phyloP scores from a whole-genome alignment of 106 monocot species.

The Acorus gramineus region DNA sequence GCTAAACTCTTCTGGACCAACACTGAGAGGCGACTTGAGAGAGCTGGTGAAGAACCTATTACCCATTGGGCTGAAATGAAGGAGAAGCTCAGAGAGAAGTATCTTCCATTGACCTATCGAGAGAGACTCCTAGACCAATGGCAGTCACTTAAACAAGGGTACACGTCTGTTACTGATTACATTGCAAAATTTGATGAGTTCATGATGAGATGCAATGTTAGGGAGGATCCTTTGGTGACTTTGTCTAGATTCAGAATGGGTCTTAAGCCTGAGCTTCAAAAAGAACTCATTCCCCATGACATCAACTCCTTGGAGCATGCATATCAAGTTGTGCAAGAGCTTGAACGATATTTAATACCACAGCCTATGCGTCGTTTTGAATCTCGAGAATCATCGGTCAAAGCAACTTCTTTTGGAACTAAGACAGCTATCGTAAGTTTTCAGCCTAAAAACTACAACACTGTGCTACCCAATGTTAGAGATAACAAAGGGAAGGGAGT shows the following conservation, averaged over 20 bases:
- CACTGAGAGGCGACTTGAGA: no score
- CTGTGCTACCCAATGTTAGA: neutral
- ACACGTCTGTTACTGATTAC: neutral
- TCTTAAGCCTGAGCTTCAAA: neutral
- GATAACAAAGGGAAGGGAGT: neutral
- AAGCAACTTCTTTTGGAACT: neutral
- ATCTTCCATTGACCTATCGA: neutral
- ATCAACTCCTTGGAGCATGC: neutral
- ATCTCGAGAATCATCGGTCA: neutral
- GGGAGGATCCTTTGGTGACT: neutral
- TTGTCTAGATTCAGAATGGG: neutral
- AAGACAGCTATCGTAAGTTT: neutral
- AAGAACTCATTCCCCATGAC: neutral
- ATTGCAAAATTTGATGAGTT: neutral
- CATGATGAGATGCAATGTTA: neutral
- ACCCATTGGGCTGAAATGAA: neutral
- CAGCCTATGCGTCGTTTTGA: no score
- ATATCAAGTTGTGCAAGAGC: neutral
- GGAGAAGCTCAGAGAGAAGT: neutral
- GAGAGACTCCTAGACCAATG: neutral
- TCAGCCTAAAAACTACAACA: neutral
- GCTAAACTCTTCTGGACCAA: neutral
- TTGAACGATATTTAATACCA: neutral
- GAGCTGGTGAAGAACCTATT: no score
- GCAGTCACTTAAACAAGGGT: neutral